Evolutionary conservation across 495 filamentous ascomycete species (phyloP).

Genomic region (Penicillium daleae): DNA sequence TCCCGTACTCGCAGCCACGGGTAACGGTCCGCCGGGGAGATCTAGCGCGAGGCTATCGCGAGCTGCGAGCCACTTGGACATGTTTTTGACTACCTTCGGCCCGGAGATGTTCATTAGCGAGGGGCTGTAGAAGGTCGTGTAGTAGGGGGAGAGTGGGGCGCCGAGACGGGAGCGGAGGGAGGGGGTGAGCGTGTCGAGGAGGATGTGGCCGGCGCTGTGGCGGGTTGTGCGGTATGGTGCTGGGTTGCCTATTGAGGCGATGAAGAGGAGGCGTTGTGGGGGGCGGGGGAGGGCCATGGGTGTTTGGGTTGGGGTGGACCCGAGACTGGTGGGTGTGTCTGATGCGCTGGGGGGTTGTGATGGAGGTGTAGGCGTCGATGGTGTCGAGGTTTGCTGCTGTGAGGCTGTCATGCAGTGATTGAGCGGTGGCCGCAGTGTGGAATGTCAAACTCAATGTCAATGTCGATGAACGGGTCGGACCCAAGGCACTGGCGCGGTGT

Average conservation of each 20-base stretch:
- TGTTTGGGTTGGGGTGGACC: slow-evolving; percentile 3
- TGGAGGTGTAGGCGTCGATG: neutral
- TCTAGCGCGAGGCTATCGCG: slow-evolving; percentile 42
- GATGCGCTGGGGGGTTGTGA: neutral
- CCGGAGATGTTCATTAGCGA: slow-evolving; percentile 79
- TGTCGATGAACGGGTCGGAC: neutral
- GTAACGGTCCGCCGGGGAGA: neutral
- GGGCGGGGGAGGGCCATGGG: slow-evolving; percentile 8
- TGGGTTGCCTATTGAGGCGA: slow-evolving; percentile 76
- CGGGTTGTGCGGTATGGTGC: slow-evolving; percentile 68
- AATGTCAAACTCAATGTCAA: too few species aligned
- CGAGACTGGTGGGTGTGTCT: too few species aligned
- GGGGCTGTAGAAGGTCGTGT: slow-evolving; percentile 69
- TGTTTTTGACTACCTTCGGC: slow-evolving; percentile 40
- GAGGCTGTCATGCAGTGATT: neutral
- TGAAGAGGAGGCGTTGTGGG: slow-evolving; percentile 55
- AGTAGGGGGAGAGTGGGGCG: slow-evolving; percentile 53
- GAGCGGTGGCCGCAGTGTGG: neutral
- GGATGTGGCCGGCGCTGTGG: slow-evolving; percentile 78
- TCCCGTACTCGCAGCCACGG: neutral
- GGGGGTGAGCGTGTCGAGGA: slow-evolving; percentile 59
- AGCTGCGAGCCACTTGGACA: slow-evolving; percentile 50
- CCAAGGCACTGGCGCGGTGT: neutral
- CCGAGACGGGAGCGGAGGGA: slow-evolving; percentile 45
- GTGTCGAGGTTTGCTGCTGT: neutral